A percentile compares a stretch with the other conserved stretches of the same genome.
Evolutionary conservation across 2,329 filamentous ascomycete species (phyloP).

Genomic region (Reticulascus tulasneorum): DNA sequence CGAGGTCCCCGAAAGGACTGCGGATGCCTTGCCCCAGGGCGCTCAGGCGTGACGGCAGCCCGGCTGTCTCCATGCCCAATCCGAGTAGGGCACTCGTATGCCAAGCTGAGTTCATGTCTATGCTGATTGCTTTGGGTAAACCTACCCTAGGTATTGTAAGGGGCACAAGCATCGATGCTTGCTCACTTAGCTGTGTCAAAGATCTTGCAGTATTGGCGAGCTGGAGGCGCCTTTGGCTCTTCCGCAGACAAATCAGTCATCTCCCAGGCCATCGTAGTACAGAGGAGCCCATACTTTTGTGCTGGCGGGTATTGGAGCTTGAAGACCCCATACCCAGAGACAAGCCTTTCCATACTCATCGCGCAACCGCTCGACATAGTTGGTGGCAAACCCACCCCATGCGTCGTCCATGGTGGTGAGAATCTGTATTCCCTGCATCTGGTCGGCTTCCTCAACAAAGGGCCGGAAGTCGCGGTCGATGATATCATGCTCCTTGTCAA

Average conservation of each 20-base stretch:
- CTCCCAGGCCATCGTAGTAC: not conserved
- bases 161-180: slow-evolving; percentile 75
- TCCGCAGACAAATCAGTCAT: slow-evolving; percentile 25
- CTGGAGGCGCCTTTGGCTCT: slow-evolving; percentile 58
- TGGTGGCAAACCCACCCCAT: slow-evolving; percentile 73
- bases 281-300: slow-evolving; percentile 1
- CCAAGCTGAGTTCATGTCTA: slow-evolving; percentile 70
- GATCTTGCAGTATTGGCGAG: slow-evolving; percentile 72
- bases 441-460: slow-evolving; percentile 90
- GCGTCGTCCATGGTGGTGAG: slow-evolving; percentile 70
- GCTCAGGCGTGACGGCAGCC: slow-evolving; percentile 69
- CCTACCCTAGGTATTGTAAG: slow-evolving; percentile 58
- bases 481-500: slow-evolving; percentile 79
- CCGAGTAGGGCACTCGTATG: slow-evolving; percentile 73
- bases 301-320: slow-evolving; percentile 46
- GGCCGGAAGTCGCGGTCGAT: slow-evolving; percentile 85
- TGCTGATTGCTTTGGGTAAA: slow-evolving; percentile 52
- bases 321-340: slow-evolving; percentile 83
- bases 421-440: slow-evolving; percentile 82
- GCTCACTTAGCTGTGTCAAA: slow-evolving; percentile 62
- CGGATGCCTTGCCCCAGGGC: slow-evolving; percentile 28
- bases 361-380: slow-evolving; percentile 71
- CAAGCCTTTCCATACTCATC: slow-evolving; percentile 89
- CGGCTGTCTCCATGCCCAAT: slow-evolving; percentile 73
- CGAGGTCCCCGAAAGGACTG: slow-evolving; percentile 57